Evolutionary conservation across 257 asterid genomes (phyloP).

Genomic region (Voacanga thouarsii): DNA sequence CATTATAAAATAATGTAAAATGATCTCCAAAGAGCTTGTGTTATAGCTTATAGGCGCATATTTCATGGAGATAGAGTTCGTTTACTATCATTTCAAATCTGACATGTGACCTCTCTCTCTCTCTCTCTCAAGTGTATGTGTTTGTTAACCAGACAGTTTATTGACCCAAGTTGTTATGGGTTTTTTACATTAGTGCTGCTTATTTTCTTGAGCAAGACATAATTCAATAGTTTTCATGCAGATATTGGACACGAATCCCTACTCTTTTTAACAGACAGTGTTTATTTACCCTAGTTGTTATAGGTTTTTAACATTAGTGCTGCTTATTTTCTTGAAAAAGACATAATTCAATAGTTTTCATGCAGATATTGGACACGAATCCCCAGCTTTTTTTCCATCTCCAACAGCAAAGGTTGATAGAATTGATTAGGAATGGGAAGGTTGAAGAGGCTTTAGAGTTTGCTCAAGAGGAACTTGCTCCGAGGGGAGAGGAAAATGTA

Average conservation of each 20-base stretch:
- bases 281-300: background rate
- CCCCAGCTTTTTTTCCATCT: constrained; percentile 88
- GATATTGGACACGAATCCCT: constrained; percentile 85
- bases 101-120: background rate
- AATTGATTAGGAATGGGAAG: constrained; percentile 69
- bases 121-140: background rate
- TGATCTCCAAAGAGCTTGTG: background rate
- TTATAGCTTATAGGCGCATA: background rate
- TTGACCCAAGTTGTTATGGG: background rate
- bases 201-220: background rate
- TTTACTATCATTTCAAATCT: background rate
- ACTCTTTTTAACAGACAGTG: constrained; percentile 43
- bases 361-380: constrained; percentile 86
- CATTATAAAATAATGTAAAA: background rate
- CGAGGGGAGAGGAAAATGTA: constrained; percentile 91
- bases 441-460: constrained; percentile 81
- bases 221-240: constrained; percentile 33
- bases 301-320: background rate
- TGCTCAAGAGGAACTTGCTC: constrained; percentile 95
- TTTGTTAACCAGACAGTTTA: background rate
- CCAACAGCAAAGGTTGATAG: constrained; percentile 85
- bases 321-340: background rate
- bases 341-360: constrained; percentile 9
- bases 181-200: background rate
- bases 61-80: background rate